Evolutionary conservation across 2,329 filamentous ascomycete species (phyloP), one percentile per base, ranked within the genome.

Genomic region (Penicillium sp.): DNA sequence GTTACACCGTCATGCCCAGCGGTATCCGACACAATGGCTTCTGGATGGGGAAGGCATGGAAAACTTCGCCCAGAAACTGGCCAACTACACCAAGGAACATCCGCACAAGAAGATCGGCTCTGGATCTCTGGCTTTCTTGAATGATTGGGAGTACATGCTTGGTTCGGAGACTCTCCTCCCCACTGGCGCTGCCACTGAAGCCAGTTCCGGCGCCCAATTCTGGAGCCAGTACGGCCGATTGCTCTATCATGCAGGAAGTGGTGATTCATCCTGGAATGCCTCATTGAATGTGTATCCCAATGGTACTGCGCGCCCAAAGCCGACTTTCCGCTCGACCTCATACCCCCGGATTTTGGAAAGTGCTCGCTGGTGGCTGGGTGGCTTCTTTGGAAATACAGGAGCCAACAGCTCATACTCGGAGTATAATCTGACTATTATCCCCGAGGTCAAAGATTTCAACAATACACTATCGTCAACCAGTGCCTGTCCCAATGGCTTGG

Each of bases 341-440:
- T 81, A 84, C 65, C 77, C 76, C 10, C 75, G 82, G n/a, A 84
- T 84, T 37, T 64, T 79, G 52, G 82, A 84, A 65, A 81, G 77
- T 57, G 67, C 68, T 16, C 59, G 67, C n/a, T 70, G 67, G 67
- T 71, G 67, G 66, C 82, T 63, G 77, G 80, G 30, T 43, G 68
- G 68, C n/a, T 70, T 70, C 62, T 70, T 70, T 46, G 62, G 59
- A 28, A 66, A 66, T 48, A 62, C 51, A 17, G 58, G 60, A 19
- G 64, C 59, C 26, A 65, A 67, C 42, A 64, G 55, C 45, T 67
- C 64, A 3, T 60, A 64, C 36, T 46, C 53, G 1, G 56, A 62
- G 17, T 67, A 68, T 40, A 69, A 80, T 43, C 68, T 81, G 1
- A 76, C 82, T 1, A 66, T 81, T 28, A 82, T 82, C 40, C 74